Evolutionary conservation across 495 filamentous ascomycete species (phyloP), one percentile per base, ranked within the genome.

Genomic region (Friedmanniomyces simplex): DNA sequence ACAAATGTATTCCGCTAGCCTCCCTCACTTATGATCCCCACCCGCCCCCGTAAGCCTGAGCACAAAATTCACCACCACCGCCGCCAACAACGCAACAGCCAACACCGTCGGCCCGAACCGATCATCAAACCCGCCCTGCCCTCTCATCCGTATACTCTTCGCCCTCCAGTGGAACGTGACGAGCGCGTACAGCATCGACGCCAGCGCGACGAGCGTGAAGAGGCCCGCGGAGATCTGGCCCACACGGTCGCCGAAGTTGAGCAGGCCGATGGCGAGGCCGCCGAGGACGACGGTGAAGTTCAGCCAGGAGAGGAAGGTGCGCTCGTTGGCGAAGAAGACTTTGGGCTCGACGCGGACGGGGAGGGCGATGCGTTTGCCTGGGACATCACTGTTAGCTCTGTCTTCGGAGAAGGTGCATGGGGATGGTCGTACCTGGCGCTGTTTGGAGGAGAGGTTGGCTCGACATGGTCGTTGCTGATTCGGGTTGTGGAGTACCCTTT

Each of bases 241-340:
- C 49, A 93, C 80, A 51, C 81, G 83, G 72, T 99, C 94, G 67
- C 93, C 91, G 66, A 99, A 99, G 78, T 99, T 99, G 60, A 99
- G 80, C 59, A 99, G 87, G 52, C 94, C 93, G 55, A 97, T 85
- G 26, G 91, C 91, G 50, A 99, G 82, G 52, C 91, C 91, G 66
- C 93, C 93, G 42, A 99, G 83, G 71, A 99, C 91, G 67, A 97
- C 91, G 68, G 88, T 93, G 79, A 97, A 97, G 77, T 97, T 97
- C 63, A 99, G 86, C 94, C 94, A 99, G 68, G 87, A 93, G 66
- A 99, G 83, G 67, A 97, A 99, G 41, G 93, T 99, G 52, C 93
- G 90, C 77, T 99, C 93, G 77, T 97, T 97, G 71, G 93, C 93
- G 79, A 99, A 99, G 83, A 97, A 99, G 74, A 98, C 93, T 73